Percentiles rank a stretch among this genome's conserved stretches.
Evolutionary conservation across 2,329 filamentous ascomycete genomes (phyloP).

Genomic region (Didymella pomorum): DNA sequence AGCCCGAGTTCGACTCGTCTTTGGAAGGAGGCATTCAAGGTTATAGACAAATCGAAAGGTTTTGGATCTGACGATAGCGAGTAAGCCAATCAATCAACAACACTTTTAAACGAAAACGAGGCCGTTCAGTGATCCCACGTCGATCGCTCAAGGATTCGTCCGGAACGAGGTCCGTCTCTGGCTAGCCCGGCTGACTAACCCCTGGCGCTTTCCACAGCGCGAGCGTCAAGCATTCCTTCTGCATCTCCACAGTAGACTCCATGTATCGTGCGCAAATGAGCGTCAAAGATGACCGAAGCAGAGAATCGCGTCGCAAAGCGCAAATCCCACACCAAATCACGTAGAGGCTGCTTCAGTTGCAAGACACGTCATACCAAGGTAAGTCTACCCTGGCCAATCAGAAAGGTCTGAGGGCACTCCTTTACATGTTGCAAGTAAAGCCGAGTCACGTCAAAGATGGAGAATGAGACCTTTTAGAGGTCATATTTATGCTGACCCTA

Average conservation of each 20-base stretch:
- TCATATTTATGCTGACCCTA: conserved; percentile 1
- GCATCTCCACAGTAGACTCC: neutral
- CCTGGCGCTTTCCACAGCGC: conserved; percentile 2
- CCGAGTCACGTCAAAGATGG: neutral
- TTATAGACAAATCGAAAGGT: neutral
- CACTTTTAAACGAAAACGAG: conserved; percentile 2
- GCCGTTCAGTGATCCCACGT: neutral
- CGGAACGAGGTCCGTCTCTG: neutral
- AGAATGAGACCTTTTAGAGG: neutral
- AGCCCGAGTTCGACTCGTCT: neutral
- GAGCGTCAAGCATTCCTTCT: conserved; percentile 3
- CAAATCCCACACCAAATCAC: conserved; percentile 45
- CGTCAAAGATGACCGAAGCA: conserved; percentile 26
- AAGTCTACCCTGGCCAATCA: conserved; percentile 17
- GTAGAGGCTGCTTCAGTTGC: conserved; percentile 43
- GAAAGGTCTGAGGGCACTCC: neutral
- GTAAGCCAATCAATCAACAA: neutral
- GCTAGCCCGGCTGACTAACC: conserved; percentile 10
- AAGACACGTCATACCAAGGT: conserved; percentile 47
- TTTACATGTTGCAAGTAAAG: neutral
- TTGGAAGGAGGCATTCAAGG: neutral
- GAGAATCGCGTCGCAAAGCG: conserved; percentile 35
- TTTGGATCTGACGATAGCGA: neutral
- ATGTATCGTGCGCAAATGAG: conserved; percentile 3
- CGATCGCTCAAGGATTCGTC: neutral